Percentiles rank a stretch among this genome's conserved stretches.
Conservation (phyloP, 805 yeast species). For the Candida boleticola region DNA sequence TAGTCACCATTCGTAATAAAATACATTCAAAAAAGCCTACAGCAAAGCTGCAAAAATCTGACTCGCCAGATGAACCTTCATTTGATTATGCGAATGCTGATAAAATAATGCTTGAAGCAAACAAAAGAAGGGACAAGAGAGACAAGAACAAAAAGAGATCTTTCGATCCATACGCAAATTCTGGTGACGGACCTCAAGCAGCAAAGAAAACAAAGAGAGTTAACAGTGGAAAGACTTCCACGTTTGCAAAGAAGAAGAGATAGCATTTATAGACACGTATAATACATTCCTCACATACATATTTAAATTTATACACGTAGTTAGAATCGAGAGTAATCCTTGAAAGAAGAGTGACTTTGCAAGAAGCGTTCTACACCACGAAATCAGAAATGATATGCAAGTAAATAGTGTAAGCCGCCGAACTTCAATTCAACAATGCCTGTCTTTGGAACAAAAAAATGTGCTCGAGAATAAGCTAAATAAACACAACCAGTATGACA, state of each 20-base stretch:
- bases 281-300: too few relatives aligned
- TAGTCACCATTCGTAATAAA: conserved; percentile 35
- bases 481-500: too few relatives aligned
- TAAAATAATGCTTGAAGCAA: conserved; percentile 33
- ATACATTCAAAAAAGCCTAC: conserved; percentile 5
- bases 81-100: conserved; percentile 47
- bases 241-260: conserved; percentile 21
- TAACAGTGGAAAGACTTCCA: conserved; percentile 36
- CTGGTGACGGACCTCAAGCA: conserved; percentile 51
- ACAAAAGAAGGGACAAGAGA: conserved; percentile 14
- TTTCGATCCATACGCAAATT: conserved; percentile 60
- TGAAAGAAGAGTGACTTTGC: too few relatives aligned
- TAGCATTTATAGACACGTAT: neutral
- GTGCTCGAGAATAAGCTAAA: too few relatives aligned
- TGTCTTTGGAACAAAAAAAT: too few relatives aligned
- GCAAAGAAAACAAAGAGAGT: conserved; percentile 44
- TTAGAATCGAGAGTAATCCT: too few relatives aligned
- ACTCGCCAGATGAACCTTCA: conserved; percentile 16
- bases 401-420: too few relatives aligned
- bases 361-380: too few relatives aligned
- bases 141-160: conserved; percentile 38
- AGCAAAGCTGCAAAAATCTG: neutral
- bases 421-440: too few relatives aligned
- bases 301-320: too few relatives aligned
- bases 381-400: too few relatives aligned